These are phyloP conservation scores for Fusarium burgessii DNA, from an alignment of 2,329 filamentous ascomycete genomes.

Conservation along the genomic window DNA sequence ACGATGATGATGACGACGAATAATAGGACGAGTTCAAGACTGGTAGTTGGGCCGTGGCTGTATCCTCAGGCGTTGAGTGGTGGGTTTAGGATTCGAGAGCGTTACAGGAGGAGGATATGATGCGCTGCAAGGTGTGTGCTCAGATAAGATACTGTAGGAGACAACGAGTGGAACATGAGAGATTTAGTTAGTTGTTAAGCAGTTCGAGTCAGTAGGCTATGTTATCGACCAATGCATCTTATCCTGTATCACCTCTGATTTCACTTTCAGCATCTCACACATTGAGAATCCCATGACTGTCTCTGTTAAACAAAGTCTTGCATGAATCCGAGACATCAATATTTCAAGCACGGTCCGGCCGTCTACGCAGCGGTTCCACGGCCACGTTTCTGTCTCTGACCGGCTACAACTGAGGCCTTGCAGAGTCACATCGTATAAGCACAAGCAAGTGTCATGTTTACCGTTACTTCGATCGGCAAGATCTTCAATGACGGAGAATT, in stretches of 20 bases:
- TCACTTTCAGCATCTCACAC: constrained; percentile 2
- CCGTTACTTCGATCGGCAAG: constrained; percentile 27
- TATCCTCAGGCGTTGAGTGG: constrained; percentile 29
- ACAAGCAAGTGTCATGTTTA: constrained; percentile 16
- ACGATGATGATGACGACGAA: constrained; percentile 34
- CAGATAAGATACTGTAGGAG: constrained; percentile 5
- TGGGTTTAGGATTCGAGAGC: constrained; percentile 23
- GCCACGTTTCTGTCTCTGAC: constrained; percentile 29
- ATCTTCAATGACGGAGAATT: constrained; percentile 34
- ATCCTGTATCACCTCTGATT: constrained; percentile 18
- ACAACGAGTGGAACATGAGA: constrained; percentile 25
- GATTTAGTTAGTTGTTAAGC: constrained; percentile 47
- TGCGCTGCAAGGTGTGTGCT: constrained; percentile 16
- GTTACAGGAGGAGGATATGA: constrained; percentile 25
- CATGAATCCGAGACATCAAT: constrained; percentile 13
- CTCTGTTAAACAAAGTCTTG: constrained; percentile 14
- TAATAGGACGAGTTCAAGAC: constrained; percentile 27
- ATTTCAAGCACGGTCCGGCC: constrained; percentile 17
- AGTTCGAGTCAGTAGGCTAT: constrained; percentile 49
- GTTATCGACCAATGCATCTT: constrained; percentile 46
- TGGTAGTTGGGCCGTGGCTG: constrained; percentile 19
- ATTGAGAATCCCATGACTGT: constrained; percentile 4
- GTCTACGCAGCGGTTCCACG: constrained; percentile 21
- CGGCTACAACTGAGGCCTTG: constrained; percentile 1
- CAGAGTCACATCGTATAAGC: constrained; percentile 9